A percentile compares a stretch with the other conserved stretches of the same genome.
phyloP scores from a whole-genome alignment of 345 rosid species.

The Schrenkiella parvula region DNA sequence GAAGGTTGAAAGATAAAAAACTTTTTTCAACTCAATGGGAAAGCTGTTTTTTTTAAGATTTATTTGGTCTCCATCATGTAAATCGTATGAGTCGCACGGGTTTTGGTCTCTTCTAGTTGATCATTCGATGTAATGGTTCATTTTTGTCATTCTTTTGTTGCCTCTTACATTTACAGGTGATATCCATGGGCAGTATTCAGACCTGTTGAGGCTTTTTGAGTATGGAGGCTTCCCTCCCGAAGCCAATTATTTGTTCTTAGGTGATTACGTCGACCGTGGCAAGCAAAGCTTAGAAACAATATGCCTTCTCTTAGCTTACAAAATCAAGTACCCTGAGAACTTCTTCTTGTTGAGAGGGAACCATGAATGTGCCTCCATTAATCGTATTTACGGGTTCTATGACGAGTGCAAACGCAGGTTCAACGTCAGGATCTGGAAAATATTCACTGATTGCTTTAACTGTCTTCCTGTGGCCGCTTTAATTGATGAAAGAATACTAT shows the following conservation, averaged over 20 bases:
- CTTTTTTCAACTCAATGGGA: not conserved
- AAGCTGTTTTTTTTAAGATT: not conserved
- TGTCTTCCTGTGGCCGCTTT: conserved; percentile 91
- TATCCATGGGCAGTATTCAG: conserved; percentile 85
- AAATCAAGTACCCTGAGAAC: conserved; percentile 85
- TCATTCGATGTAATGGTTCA: not conserved
- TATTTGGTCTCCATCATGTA: not conserved
- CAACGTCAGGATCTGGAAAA: conserved; percentile 74
- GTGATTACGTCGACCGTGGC: conserved; percentile 97
- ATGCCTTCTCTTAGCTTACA: conserved; percentile 86
- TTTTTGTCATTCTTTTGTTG: not conserved
- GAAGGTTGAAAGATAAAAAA: too few species aligned
- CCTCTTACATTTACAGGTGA: conserved; percentile 53
- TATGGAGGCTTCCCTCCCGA: conserved; percentile 89
- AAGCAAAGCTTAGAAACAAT: conserved; percentile 95
- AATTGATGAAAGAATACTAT: conserved; percentile 81
- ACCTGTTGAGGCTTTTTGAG: conserved; percentile 85
- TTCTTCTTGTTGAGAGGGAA: conserved; percentile 84
- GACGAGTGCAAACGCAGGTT: conserved; percentile 92
- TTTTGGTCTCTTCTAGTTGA: not conserved
- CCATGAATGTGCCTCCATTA: conserved; percentile 86
- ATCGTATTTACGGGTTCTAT: conserved; percentile 87
- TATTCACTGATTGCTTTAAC: conserved; percentile 83
- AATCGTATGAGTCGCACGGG: not conserved
- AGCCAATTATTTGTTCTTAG: conserved; percentile 80